These are phyloP conservation scores for Tagetes erecta DNA, from an alignment of 129 eudicot genomes.

Conservation along the genomic window DNA sequence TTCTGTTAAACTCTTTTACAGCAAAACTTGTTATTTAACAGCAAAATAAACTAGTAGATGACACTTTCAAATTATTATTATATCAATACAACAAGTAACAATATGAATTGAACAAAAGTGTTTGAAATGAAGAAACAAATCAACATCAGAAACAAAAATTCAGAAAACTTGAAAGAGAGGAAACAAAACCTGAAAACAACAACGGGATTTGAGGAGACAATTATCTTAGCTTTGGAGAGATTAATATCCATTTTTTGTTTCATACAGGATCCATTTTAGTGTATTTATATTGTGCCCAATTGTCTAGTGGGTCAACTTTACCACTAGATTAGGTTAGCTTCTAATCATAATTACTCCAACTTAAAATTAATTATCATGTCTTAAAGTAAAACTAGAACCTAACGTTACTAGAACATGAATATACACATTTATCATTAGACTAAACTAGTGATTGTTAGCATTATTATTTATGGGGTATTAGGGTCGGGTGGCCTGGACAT, in stretches of 20 bases:
- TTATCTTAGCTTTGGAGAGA: slow-evolving; percentile 59
- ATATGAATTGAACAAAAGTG: neutral
- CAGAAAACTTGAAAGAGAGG: slow-evolving; percentile 4
- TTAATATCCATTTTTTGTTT: slow-evolving; percentile 55
- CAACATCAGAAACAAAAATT: neutral
- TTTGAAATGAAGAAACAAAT: neutral
- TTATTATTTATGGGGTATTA: no score
- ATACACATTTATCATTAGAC: no score
- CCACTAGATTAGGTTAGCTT: no score
- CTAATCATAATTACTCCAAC: no score
- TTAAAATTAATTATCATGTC: no score
- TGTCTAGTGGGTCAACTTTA: no score
- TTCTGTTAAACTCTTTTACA: neutral
- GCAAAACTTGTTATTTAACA: neutral
- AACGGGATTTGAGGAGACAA: slow-evolving; percentile 63
- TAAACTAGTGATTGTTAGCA: no score
- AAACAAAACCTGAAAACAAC: slow-evolving; percentile 69
- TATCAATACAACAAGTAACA: neutral
- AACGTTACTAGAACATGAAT: no score
- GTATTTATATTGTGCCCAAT: slow-evolving; percentile 43
- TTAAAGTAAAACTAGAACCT: no score
- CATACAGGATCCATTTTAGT: neutral
- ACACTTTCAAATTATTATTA: neutral
- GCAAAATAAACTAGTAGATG: neutral
- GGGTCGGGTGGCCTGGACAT: no score